Conservation (phyloP, 305 asterid genomes). For the Nicotiana rustica region DNA sequence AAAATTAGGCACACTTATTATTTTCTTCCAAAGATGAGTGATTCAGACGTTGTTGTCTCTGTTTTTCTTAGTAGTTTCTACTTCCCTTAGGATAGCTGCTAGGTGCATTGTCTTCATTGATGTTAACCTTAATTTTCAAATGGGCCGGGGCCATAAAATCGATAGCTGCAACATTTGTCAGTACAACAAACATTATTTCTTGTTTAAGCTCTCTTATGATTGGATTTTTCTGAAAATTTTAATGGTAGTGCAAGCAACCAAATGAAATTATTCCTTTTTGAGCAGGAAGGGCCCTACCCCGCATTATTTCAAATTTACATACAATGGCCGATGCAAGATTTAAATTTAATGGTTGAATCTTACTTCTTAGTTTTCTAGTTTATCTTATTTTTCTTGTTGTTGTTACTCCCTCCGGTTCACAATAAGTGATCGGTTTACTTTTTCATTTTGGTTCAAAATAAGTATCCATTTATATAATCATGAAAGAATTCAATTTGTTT, state of each 20-base stretch:
- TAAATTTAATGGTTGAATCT: neutral
- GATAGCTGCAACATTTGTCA: conserved; percentile 28
- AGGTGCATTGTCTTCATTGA: neutral
- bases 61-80: neutral
- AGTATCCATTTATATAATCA: too few relatives aligned
- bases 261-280: neutral
- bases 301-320: neutral
- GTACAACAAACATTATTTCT: conserved; percentile 37
- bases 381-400: too few relatives aligned
- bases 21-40: neutral
- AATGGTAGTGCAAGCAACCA: neutral
- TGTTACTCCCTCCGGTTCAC: too few relatives aligned
- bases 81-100: neutral
- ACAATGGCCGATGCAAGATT: neutral
- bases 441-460: too few relatives aligned
- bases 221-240: neutral
- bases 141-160: neutral
- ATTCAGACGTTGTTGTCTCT: neutral
- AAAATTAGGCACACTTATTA: neutral
- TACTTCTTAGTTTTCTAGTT: too few relatives aligned
- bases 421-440: too few relatives aligned
- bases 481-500: too few relatives aligned
- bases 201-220: conserved; percentile 26
- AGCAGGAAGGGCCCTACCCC: neutral
- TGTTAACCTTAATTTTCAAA: neutral